Evolutionary conservation across 352 stramenopile genomes (phyloP), one percentile per base, ranked within the genome.

Genomic region (Peronospora destructor): DNA sequence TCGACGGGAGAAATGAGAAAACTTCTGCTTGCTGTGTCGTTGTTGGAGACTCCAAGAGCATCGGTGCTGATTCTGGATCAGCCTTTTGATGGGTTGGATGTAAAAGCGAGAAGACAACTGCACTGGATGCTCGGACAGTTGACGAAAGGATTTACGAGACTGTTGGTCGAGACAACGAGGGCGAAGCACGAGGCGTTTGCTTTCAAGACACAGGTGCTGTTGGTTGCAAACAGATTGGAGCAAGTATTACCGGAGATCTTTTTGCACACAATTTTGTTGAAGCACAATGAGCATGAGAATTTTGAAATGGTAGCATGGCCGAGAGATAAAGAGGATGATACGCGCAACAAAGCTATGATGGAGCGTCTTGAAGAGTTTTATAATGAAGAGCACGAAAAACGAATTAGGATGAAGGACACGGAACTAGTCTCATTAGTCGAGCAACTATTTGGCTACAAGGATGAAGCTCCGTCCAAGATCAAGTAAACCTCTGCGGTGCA

Each of bases 1-100:
- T 95, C 80, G 30, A 97, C 86, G 4, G 89, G 91, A 49, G 85
- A 97, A 70, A 93, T 97, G 68, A 82, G 89, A 17, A 96, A 97
- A 49, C 61, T 96, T 13, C 49, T 97, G 55, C 70, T 97, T 9
- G 86, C 93, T 1, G 59, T 83, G 30, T 80, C 87, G 17, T 61
- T 97, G 19, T 69, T 94, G 6, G 53, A 71, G 14, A 76, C 74
- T 21, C 91, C 91, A 0, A 65, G 61, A 38, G 71, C 68, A 6
- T 71, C 69, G 5, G 66, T 97, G 26, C 56, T 97, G 49, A 58
- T 97, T 49, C 47, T 97, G 14, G 91, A 97, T 56, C 92, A 97
- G 64, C 85, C 88, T 23, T 96, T 96, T 61, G 91, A 97, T 47
- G 91, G 91, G 1, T 67, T 97, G n/a, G 91, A 97, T 64, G 73